phyloP scores from a whole-genome alignment of 345 rosid species.

The Conringia planisiliqua region DNA sequence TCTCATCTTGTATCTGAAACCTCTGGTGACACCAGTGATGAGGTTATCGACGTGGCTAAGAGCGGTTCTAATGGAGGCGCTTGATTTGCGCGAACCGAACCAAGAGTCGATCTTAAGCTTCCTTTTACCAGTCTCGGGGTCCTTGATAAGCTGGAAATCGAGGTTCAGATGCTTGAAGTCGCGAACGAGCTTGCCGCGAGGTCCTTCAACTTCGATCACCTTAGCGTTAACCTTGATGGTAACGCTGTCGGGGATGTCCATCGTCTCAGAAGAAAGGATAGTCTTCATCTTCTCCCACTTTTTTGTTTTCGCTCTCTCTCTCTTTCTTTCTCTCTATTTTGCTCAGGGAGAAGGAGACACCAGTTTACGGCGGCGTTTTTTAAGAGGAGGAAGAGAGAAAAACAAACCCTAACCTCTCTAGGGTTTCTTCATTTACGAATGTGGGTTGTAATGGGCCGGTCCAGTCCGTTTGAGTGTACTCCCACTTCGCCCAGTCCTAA shows the following conservation, averaged over 20 bases:
- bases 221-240: constrained; percentile 50
- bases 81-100: constrained; percentile 40
- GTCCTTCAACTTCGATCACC: constrained; percentile 39
- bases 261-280: constrained; percentile 45
- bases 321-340: too few species aligned
- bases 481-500: too few species aligned
- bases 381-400: too few species aligned
- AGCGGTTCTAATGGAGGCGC: constrained; percentile 42
- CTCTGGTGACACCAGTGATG: constrained; percentile 50
- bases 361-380: too few species aligned
- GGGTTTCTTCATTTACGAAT: too few species aligned
- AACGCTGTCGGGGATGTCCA: constrained; percentile 61
- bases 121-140: constrained; percentile 21
- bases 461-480: too few species aligned
- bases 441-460: too few species aligned
- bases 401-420: too few species aligned
- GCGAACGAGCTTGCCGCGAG: constrained; percentile 39
- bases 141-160: constrained; percentile 46
- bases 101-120: constrained; percentile 42
- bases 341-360: too few species aligned
- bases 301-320: neutral
- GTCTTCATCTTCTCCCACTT: constrained; percentile 32
- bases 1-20: constrained; percentile 58
- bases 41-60: constrained; percentile 40
- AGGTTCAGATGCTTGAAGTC: constrained; percentile 53